Percentiles rank a stretch among this genome's conserved stretches.
These are phyloP conservation scores for Russula lepida DNA, from an alignment of 768 basidiomycete species.

Conservation along the genomic window DNA sequence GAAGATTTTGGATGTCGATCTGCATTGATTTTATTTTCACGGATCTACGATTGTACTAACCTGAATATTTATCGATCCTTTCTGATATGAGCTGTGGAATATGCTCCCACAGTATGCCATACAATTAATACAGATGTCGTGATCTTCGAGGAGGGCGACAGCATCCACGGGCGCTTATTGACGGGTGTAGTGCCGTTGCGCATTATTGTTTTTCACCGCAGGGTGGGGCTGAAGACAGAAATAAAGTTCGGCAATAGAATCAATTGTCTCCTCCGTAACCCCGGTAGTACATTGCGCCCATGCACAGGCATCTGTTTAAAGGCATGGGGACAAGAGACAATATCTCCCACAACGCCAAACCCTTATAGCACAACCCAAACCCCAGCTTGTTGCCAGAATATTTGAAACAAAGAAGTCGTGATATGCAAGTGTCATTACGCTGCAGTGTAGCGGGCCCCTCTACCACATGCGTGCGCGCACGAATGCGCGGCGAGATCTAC, in stretches of 20 bases:
- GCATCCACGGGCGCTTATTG: no score
- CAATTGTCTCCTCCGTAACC: background rate
- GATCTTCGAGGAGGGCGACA: background rate
- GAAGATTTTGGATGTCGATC: background rate
- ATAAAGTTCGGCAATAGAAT: background rate
- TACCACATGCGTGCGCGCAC: constrained; percentile 7
- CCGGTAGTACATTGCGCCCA: background rate
- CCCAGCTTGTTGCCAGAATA: background rate
- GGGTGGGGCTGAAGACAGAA: background rate
- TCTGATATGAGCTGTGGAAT: background rate
- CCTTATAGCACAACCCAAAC: background rate
- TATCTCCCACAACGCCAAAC: background rate
- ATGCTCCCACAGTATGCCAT: background rate
- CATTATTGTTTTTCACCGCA: background rate
- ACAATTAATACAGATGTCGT: background rate
- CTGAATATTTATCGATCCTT: background rate
- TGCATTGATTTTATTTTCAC: background rate
- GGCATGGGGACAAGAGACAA: background rate
- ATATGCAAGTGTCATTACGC: constrained; percentile 1
- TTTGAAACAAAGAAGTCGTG: background rate
- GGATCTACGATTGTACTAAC: background rate
- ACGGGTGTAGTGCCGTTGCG: no score
- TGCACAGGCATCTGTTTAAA: background rate
- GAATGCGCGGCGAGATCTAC: background rate
- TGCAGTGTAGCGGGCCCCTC: constrained; percentile 20